Percentiles rank a stretch among this genome's conserved stretches.
These are phyloP conservation scores for Xanthoconium separans DNA, from an alignment of 1,284 basidiomycete species.

Conservation along the genomic window DNA sequence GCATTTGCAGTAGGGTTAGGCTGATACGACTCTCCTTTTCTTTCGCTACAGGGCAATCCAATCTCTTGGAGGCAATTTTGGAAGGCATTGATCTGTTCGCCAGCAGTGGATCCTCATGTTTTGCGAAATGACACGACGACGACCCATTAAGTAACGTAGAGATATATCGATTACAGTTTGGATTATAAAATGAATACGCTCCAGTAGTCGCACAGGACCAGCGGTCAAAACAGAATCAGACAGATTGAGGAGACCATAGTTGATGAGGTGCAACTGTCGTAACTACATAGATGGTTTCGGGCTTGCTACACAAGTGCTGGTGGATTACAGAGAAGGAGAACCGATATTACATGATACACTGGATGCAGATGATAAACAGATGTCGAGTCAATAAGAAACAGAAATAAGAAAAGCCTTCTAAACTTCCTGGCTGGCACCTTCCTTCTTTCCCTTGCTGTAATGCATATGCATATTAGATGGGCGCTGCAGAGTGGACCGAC, in stretches of 20 bases:
- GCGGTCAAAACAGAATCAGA: no score
- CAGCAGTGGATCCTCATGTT: constrained; percentile 56
- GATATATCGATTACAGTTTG: background rate
- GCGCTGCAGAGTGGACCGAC: background rate
- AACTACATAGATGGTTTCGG: background rate
- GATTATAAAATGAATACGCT: background rate
- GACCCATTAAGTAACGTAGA: background rate
- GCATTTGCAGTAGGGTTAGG: background rate
- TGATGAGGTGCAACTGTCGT: no score
- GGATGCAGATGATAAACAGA: constrained; percentile 31
- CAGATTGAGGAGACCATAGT: no score
- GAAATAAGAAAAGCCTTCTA: constrained; percentile 12
- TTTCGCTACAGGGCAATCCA: constrained; percentile 56
- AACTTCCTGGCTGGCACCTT: constrained; percentile 33
- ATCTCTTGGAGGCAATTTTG: constrained; percentile 74
- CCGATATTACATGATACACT: constrained; percentile 30
- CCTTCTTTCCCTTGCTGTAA: constrained; percentile 36
- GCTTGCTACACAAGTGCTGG: constrained; percentile 1
- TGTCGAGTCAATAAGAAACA: constrained; percentile 17
- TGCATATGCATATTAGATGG: constrained; percentile 4
- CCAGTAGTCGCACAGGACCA: background rate
- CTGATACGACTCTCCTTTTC: constrained; percentile 3
- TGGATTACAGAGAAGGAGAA: constrained; percentile 18
- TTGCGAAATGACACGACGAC: constrained; percentile 28
- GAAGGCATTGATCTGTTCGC: constrained; percentile 56